Conservation (phyloP, 2,329 filamentous ascomycete species). For the Monosporascus sp. region DNA sequence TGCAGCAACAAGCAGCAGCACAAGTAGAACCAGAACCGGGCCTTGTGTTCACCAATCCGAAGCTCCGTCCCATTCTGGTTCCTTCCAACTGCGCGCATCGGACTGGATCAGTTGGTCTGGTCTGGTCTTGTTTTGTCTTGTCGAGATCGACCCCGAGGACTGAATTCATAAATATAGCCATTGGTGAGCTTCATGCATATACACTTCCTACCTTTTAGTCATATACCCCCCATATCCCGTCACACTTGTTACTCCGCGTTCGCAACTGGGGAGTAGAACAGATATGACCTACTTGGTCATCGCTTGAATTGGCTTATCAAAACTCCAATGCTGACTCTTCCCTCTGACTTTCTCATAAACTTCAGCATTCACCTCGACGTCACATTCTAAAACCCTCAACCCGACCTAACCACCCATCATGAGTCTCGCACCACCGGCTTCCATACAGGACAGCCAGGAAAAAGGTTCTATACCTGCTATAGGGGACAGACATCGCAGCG, state of each 20-base stretch:
- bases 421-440: constrained; percentile 26
- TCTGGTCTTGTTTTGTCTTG: neutral
- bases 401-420: constrained; percentile 14
- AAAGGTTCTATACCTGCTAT: constrained; percentile 21
- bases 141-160: neutral
- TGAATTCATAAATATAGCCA: neutral
- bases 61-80: neutral
- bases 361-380: constrained; percentile 11
- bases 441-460: constrained; percentile 20
- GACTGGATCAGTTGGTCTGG: neutral
- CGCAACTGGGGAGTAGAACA: neutral
- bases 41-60: neutral
- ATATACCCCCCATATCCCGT: neutral
- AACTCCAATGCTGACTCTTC: neutral
- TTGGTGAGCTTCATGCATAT: neutral
- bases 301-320: neutral
- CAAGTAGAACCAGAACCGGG: neutral
- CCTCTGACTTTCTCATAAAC: neutral
- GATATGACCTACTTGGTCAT: neutral
- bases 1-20: neutral
- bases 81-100: neutral
- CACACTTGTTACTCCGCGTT: neutral
- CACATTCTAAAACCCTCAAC: constrained; percentile 7
- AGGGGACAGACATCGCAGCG: constrained; percentile 12
- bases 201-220: neutral